Base-by-base conservation (phyloP, 371 early-diverging fungal species). In the Circinella minor region DNA sequence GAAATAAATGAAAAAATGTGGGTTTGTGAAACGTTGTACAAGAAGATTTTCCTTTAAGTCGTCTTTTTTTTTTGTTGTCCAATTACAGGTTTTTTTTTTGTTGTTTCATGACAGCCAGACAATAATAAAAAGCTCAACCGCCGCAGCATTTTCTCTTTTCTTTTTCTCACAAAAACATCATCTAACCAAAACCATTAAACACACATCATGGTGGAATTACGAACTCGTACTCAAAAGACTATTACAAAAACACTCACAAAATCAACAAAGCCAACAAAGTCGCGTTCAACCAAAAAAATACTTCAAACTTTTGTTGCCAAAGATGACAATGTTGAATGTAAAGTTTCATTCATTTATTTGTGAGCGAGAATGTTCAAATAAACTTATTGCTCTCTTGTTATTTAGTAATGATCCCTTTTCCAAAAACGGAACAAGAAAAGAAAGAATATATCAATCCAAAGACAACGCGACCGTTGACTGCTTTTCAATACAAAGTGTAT, bases 401-500 rank as follows among this genome's bases (percentile, higher is more conserved):
- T 36, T 17, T 48, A 82, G 85, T 69, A 18, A 37, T 75, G 9
- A 81, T 76, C n/a, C 39, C 57, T 9, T 89, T 79, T 48, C 89
- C 90, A 1, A 74, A 67, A 57, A 77, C 81, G 1, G 37, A 73
- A 0, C 59, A 69, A 4, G 88, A 77, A 15, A 83, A 90, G 20
- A 71, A 62, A 37, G 68, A 75, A 17, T 89, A 79, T 37, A 67
- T 86, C 57, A 92, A 90, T 60, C 65, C 71, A 1, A 84, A 86
- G 55, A 90, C 91, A 3, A 78, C 77, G 3, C 86, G 87, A 54
- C 78, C 76, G 17, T 74, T 91, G 9, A 93, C 93, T 0, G 81
- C 81, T 36, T 93, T 93, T 69, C 93, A 93, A 71, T 90, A 83
- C 75, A 79, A 82, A 38, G 93, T 93, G 48, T 93, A 89, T 69